These are phyloP conservation scores for Prunus yedoensis DNA, from an alignment of 331 rosid species.

Conservation along the genomic window DNA sequence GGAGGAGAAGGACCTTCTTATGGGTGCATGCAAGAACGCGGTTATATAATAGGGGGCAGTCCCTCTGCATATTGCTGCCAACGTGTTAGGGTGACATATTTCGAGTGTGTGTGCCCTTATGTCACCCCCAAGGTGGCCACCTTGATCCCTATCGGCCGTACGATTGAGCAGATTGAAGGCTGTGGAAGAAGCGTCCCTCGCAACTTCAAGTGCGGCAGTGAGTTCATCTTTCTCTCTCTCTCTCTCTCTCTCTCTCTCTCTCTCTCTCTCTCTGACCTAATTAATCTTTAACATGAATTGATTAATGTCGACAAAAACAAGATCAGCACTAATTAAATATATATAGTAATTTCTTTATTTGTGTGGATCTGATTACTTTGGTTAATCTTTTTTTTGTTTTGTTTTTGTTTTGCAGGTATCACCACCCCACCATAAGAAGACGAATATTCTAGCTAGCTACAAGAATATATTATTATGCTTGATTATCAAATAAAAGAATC, in stretches of 20 bases:
- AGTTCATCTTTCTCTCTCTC: background rate
- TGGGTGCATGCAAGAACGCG: background rate
- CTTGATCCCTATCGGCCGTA: background rate
- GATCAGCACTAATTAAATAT: too few species aligned
- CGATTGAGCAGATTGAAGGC: background rate
- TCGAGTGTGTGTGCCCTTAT: conserved; percentile 8
- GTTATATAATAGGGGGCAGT: background rate
- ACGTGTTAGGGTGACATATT: background rate
- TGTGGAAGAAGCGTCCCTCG: conserved; percentile 18
- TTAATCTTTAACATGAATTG: too few species aligned
- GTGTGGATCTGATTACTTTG: background rate
- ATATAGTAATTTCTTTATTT: too few species aligned
- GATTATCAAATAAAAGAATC: too few species aligned
- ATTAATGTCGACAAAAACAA: background rate
- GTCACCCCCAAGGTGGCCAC: background rate
- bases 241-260: background rate
- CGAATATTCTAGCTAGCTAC: too few species aligned
- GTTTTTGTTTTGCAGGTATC: background rate
- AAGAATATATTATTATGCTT: too few species aligned
- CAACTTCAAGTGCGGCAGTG: conserved; percentile 21
- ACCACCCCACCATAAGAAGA: background rate
- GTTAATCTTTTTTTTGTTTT: too few species aligned
- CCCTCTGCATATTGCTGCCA: conserved; percentile 6
- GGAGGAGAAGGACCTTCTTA: background rate
- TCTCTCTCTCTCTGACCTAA: background rate